Evolutionary conservation across 257 asterid species (phyloP).

Genomic region (Nicotiana tabacum): DNA sequence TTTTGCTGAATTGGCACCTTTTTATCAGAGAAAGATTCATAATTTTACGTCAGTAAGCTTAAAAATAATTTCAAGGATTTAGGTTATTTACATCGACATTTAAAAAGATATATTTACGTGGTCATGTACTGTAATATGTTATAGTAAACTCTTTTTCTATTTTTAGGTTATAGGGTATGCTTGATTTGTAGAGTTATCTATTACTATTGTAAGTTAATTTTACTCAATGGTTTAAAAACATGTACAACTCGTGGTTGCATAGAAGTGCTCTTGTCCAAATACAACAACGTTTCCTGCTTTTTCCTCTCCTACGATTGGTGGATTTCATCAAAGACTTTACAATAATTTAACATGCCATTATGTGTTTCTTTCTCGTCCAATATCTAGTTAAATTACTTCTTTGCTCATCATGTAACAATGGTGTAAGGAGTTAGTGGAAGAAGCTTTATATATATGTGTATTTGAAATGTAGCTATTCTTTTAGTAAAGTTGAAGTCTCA

Average conservation of each 20-base stretch:
- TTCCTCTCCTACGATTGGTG: slow-evolving; percentile 12
- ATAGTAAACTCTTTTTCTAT: background rate
- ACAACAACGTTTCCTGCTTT: too few species aligned
- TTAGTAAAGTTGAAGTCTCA: slow-evolving; percentile 25
- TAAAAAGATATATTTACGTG: too few species aligned
- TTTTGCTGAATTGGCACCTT: background rate
- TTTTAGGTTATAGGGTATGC: background rate
- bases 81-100: too few species aligned
- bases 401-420: slow-evolving; percentile 18
- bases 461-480: slow-evolving; percentile 12
- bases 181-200: background rate
- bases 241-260: too few species aligned
- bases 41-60: background rate
- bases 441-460: slow-evolving; percentile 3
- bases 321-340: slow-evolving; percentile 6
- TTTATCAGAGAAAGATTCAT: background rate
- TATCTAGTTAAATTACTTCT: slow-evolving; percentile 1
- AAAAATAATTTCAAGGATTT: background rate
- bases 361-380: slow-evolving; percentile 17
- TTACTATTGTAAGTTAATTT: background rate
- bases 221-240: too few species aligned
- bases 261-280: too few species aligned
- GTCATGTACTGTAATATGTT: background rate
- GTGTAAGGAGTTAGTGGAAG: slow-evolving; percentile 26
- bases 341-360: slow-evolving; percentile 15